A percentile compares a stretch with the other conserved stretches of the same genome.
These are phyloP conservation scores for Monilinia laxa DNA, from an alignment of 2,329 filamentous ascomycete genomes.

Conservation along the genomic window DNA sequence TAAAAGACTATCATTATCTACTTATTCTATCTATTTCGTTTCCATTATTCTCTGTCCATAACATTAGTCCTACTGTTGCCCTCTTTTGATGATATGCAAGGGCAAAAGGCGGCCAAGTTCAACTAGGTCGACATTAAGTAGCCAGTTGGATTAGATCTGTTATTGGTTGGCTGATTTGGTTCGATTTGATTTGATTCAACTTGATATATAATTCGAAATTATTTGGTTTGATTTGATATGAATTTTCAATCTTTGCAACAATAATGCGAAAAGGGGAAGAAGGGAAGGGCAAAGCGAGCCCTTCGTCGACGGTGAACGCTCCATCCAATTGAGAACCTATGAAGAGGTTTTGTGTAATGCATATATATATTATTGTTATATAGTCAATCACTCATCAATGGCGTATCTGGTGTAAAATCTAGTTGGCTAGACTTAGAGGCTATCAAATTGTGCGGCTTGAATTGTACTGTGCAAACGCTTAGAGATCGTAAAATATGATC, in stretches of 20 bases:
- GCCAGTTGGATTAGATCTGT: too few species aligned
- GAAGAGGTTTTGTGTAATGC: background rate
- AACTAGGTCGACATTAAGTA: background rate
- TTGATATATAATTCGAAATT: too few species aligned
- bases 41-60: background rate
- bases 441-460: background rate
- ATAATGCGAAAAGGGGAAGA: background rate
- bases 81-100: background rate
- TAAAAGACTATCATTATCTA: background rate
- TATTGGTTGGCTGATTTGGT: background rate
- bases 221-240: background rate
- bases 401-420: background rate
- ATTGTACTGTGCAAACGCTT: background rate
- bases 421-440: background rate
- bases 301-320: background rate
- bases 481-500: constrained; percentile 17
- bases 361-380: background rate
- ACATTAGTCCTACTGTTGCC: background rate
- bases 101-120: constrained; percentile 1
- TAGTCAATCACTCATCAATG: background rate
- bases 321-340: constrained; percentile 1
- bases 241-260: background rate
- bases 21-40: background rate
- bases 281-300: background rate
- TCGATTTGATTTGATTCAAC: background rate